Evolutionary conservation across 768 basidiomycete species (phyloP).

Genomic region (Kwoniella dejecticola): DNA sequence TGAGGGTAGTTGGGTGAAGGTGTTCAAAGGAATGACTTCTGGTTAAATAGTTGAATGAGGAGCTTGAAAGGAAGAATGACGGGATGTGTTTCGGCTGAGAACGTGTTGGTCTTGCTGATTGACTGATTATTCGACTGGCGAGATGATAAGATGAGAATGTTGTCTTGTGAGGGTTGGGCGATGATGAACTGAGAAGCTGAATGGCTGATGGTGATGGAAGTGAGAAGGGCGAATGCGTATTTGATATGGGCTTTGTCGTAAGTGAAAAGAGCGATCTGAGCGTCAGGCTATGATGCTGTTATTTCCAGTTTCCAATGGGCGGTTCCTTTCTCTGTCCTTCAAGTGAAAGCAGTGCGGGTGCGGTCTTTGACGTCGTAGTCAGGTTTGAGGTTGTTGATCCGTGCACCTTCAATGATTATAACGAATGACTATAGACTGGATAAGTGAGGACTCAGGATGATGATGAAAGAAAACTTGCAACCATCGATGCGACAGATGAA

Average conservation of each 20-base stretch:
- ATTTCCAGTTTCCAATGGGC: background rate
- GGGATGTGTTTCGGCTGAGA: slow-evolving; percentile 14
- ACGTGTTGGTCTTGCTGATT: background rate
- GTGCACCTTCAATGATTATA: background rate
- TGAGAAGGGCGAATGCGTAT: background rate
- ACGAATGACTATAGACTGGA: background rate
- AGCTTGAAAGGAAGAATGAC: background rate
- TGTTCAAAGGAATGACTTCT: slow-evolving; percentile 7
- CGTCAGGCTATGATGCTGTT: background rate
- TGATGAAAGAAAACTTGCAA: background rate
- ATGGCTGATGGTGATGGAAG: background rate
- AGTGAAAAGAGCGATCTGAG: background rate
- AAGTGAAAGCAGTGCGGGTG: too few species aligned
- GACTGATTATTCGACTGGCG: too few species aligned
- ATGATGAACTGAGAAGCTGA: background rate
- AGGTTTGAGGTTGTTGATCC: background rate
- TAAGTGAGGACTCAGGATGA: background rate
- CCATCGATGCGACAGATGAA: background rate
- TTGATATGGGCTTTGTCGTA: background rate
- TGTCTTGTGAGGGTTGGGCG: background rate
- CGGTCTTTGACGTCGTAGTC: slow-evolving; percentile 1
- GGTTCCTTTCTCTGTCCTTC: slow-evolving; percentile 2
- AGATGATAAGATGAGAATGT: background rate
- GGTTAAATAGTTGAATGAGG: background rate
- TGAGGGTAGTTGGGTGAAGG: background rate